Percentiles rank a stretch among this genome's conserved stretches.
These are phyloP conservation scores for Heliophila coronopifolia DNA, from an alignment of 441 rosid species.

Conservation along the genomic window DNA sequence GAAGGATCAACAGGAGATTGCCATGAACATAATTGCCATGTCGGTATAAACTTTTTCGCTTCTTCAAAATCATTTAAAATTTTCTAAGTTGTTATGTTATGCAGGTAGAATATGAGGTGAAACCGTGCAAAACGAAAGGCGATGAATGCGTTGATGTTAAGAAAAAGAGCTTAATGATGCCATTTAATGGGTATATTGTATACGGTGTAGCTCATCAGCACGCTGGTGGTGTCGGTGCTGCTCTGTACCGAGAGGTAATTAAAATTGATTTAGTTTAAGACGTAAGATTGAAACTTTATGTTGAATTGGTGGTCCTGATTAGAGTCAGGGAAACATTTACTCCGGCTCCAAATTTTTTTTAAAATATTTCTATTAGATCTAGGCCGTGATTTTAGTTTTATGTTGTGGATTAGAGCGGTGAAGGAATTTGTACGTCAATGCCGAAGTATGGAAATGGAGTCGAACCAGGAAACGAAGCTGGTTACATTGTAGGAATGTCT, in stretches of 20 bases:
- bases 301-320: neutral
- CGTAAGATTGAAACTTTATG: neutral
- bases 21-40: slow-evolving; percentile 50
- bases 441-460: slow-evolving; percentile 59
- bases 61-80: no score
- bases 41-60: slow-evolving; percentile 23
- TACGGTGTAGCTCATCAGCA: slow-evolving; percentile 84
- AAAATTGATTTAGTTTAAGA: neutral
- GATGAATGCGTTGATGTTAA: slow-evolving; percentile 41
- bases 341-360: no score
- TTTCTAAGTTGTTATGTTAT: no score
- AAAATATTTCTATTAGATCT: no score
- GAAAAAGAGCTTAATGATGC: slow-evolving; percentile 51
- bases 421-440: slow-evolving; percentile 47
- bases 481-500: slow-evolving; percentile 86
- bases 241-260: slow-evolving; percentile 66
- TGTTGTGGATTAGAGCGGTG: slow-evolving; percentile 44
- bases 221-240: slow-evolving; percentile 58
- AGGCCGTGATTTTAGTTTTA: no score
- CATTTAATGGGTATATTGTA: slow-evolving; percentile 58
- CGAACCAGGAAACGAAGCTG: slow-evolving; percentile 80
- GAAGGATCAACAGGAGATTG: slow-evolving; percentile 31
- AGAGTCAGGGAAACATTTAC: no score
- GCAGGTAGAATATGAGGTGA: slow-evolving; percentile 63
- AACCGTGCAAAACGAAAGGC: slow-evolving; percentile 35